These are phyloP conservation scores for Cladophialophora chaetospira DNA, from an alignment of 2,329 filamentous ascomycete genomes.

Conservation along the genomic window DNA sequence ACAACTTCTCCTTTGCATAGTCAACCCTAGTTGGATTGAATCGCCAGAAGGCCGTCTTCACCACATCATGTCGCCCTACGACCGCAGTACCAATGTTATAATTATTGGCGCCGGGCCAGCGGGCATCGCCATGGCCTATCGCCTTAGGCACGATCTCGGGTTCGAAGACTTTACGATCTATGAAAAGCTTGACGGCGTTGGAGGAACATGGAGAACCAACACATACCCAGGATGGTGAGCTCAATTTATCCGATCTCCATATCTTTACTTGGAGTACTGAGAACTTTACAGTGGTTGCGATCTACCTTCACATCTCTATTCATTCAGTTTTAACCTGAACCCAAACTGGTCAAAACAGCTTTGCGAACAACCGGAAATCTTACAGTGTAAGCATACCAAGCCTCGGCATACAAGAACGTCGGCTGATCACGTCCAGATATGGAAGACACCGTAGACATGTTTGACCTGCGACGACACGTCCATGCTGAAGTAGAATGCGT, in stretches of 20 bases:
- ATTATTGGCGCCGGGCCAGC: constrained; percentile 14
- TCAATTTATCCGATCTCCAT: too few species aligned
- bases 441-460: constrained; percentile 38
- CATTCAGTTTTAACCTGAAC: constrained; percentile 58
- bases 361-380: constrained; percentile 53
- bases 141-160: constrained; percentile 7
- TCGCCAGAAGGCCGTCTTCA: not conserved
- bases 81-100: not conserved
- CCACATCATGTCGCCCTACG: not conserved
- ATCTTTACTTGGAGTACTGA: too few species aligned
- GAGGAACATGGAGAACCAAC: constrained; percentile 12
- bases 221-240: constrained; percentile 9
- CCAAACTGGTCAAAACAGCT: constrained; percentile 53
- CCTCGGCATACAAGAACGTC: not conserved
- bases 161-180: constrained; percentile 15
- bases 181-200: constrained; percentile 6
- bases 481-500: constrained; percentile 30
- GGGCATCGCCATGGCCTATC: constrained; percentile 9
- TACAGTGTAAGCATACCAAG: constrained; percentile 38
- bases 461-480: constrained; percentile 35
- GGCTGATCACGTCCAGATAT: constrained; percentile 35
- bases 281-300: constrained; percentile 16
- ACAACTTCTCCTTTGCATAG: not conserved
- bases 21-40: not conserved
- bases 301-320: constrained; percentile 55